Evolutionary conservation across 1,284 basidiomycete genomes (phyloP).

Genomic region (Trichosporon faecale): DNA sequence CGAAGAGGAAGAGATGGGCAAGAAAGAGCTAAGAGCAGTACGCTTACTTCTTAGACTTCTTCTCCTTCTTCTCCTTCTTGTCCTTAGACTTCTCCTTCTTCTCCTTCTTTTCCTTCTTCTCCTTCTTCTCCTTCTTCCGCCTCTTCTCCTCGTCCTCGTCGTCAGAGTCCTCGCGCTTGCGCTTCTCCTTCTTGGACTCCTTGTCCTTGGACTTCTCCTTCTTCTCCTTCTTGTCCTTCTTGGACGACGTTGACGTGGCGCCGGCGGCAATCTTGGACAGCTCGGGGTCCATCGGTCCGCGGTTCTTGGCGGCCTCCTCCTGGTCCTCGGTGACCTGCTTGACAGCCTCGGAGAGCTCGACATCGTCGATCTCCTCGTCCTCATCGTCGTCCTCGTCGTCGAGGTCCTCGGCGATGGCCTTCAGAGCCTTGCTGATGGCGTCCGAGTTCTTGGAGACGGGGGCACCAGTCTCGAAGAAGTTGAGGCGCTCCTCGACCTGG

Average conservation of each 20-base stretch:
- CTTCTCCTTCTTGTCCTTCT: slow-evolving; percentile 54
- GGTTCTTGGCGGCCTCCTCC: slow-evolving; percentile 39
- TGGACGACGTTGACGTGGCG: slow-evolving; percentile 29
- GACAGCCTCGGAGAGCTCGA: slow-evolving; percentile 40
- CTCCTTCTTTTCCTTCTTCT: slow-evolving; percentile 34
- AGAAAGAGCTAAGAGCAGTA: not conserved
- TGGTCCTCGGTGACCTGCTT: slow-evolving; percentile 58
- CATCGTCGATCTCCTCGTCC: slow-evolving; percentile 58
- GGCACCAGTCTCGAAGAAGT: slow-evolving; percentile 84
- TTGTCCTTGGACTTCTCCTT: slow-evolving; percentile 64
- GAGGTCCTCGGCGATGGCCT: slow-evolving; percentile 64
- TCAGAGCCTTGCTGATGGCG: slow-evolving; percentile 81
- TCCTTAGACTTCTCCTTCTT: slow-evolving; percentile 28
- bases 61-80: slow-evolving; percentile 36
- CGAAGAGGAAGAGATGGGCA: not conserved
- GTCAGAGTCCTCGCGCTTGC: slow-evolving; percentile 27
- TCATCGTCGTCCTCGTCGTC: slow-evolving; percentile 70
- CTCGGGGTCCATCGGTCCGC: slow-evolving; percentile 42
- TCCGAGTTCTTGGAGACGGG: slow-evolving; percentile 82
- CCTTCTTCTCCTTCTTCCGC: slow-evolving; percentile 41
- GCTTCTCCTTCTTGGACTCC: slow-evolving; percentile 58
- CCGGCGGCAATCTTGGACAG: slow-evolving; percentile 39
- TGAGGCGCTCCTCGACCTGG: slow-evolving; percentile 94
- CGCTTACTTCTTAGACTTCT: slow-evolving; percentile 12
- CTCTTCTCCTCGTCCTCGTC: slow-evolving; percentile 27